Evolutionary conservation across 257 asterid species (phyloP).

Genomic region (Penstemon newberryi): DNA sequence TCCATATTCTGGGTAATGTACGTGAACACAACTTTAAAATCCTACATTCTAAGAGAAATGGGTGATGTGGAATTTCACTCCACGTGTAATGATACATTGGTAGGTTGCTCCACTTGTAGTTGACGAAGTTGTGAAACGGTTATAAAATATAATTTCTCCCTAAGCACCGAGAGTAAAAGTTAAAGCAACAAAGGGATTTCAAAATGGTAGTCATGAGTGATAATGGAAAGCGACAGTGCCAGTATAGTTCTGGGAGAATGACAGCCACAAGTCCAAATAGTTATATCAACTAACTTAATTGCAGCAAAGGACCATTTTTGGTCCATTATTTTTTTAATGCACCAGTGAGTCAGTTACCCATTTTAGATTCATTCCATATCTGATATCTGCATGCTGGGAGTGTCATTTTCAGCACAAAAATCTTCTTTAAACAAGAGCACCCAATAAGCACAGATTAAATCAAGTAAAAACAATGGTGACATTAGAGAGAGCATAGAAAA

Average conservation of each 20-base stretch:
- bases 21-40: no score
- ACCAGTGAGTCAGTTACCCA: neutral
- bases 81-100: no score
- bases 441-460: neutral
- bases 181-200: constrained; percentile 20
- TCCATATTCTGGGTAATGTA: no score
- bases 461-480: neutral
- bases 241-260: neutral
- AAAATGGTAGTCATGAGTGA: constrained; percentile 5
- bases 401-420: constrained; percentile 28
- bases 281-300: constrained; percentile 6
- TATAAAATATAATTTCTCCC: neutral
- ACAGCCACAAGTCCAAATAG: neutral
- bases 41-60: no score
- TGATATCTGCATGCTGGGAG: neutral
- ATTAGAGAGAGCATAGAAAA: neutral
- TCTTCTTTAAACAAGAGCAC: neutral
- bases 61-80: no score
- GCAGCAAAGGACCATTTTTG: constrained; percentile 18
- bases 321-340: constrained; percentile 17
- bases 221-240: neutral
- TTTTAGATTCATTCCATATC: constrained; percentile 32
- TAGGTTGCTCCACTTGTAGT: no score
- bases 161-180: constrained; percentile 7
- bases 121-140: no score